phyloP scores from a whole-genome alignment of 2,329 filamentous ascomycete species.

The Cryphonectria radicalis region DNA sequence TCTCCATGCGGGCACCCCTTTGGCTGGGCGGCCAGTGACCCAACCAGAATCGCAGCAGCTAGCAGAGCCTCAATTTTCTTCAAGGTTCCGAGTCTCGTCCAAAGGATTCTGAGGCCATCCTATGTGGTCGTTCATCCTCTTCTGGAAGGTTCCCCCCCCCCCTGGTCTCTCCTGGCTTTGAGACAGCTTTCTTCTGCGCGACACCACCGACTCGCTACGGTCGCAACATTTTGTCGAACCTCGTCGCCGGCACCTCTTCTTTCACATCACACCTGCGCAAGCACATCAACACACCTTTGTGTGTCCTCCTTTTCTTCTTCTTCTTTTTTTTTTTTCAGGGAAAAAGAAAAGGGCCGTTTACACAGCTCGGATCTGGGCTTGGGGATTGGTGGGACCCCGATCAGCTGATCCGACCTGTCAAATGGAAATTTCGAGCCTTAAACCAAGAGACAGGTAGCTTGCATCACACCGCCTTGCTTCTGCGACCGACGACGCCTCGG shows the following conservation, averaged over 20 bases:
- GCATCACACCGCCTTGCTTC: not conserved
- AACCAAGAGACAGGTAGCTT: not conserved
- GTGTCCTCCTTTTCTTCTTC: not conserved
- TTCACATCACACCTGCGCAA: conserved; percentile 17
- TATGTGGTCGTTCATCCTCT: not conserved
- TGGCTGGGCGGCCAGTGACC: too few relatives aligned
- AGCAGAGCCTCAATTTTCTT: not conserved
- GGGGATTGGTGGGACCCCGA: not conserved
- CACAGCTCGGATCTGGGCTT: not conserved
- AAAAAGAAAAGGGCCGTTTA: too few relatives aligned
- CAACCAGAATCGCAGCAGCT: not conserved
- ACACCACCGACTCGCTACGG: not conserved
- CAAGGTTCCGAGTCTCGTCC: not conserved
- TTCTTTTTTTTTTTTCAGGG: not conserved
- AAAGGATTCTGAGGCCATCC: too few relatives aligned
- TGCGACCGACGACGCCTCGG: not conserved
- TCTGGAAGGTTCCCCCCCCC: too few relatives aligned
- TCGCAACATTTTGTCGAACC: conserved; percentile 13
- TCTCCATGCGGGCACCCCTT: not conserved
- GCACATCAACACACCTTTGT: not conserved
- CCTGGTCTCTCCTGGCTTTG: not conserved
- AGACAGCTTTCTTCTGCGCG: conserved; percentile 12
- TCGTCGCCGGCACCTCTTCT: not conserved
- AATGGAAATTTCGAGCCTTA: not conserved
- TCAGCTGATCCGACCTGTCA: not conserved